Evolutionary conservation across 345 rosid species (phyloP).

Genomic region (Balakata baccata): DNA sequence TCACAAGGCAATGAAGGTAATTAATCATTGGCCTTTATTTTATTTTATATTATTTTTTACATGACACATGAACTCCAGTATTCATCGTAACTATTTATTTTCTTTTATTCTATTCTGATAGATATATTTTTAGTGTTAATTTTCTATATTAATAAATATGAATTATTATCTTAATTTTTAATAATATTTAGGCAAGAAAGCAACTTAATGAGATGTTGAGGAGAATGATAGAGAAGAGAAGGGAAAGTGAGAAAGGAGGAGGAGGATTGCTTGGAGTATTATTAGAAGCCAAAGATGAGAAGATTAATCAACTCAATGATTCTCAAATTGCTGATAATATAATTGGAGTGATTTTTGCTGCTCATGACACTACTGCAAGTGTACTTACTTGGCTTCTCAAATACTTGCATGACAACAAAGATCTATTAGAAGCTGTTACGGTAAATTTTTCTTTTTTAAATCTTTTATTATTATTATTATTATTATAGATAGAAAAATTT

Average conservation of each 20-base stretch:
- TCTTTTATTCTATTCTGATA: too few species aligned
- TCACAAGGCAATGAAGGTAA: conserved; percentile 81
- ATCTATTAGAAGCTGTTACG: conserved; percentile 54
- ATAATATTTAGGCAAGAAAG: conserved; percentile 78
- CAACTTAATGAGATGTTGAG: conserved; percentile 51
- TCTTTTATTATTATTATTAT: too few species aligned
- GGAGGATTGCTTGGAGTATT: conserved; percentile 69
- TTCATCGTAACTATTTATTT: too few species aligned
- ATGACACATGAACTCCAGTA: too few species aligned
- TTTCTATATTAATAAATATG: background rate
- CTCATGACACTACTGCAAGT: conserved; percentile 94
- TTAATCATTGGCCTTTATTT: too few species aligned
- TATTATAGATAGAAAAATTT: too few species aligned
- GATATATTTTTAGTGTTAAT: too few species aligned
- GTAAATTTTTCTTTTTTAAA: conserved; percentile 38
- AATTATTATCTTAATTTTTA: background rate
- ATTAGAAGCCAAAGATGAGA: conserved; percentile 46
- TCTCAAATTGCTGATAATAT: conserved; percentile 86
- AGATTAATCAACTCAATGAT: conserved; percentile 49
- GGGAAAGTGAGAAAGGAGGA: conserved; percentile 36
- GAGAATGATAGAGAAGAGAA: conserved; percentile 62
- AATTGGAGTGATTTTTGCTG: conserved; percentile 90
- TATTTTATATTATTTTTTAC: too few species aligned
- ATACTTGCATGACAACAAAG: conserved; percentile 66
- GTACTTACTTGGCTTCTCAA: conserved; percentile 82